Evolutionary conservation across 805 yeast genomes (phyloP), one percentile per base, ranked within the genome.

Genomic region (Ogataea wickerhamii): DNA sequence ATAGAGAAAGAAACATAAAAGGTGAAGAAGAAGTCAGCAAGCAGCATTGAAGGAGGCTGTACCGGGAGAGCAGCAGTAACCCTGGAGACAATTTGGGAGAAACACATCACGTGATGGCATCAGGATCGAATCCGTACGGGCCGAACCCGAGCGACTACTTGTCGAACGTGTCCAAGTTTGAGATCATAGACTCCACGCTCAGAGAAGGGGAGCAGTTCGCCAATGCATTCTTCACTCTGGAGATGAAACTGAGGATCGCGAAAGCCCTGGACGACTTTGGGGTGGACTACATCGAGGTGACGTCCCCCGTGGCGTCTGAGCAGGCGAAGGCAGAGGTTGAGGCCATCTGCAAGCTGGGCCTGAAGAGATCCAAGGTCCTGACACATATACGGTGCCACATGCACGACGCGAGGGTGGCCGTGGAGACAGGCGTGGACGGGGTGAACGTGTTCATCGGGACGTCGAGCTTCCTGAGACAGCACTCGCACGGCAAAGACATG

Each of bases 131-230:
- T 54, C 80, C 80, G 32, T 75, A 75, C 50, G 80, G 79, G 22
- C 79, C 80, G 29, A 71, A 75, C 48, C 81, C 81, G 17, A 64
- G 75, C 43, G 80, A 75, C 60, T 74, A 61, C 46, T 61, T 75
- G 45, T 75, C 80, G 24, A 75, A 75, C 48, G 80, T 75, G 19
- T 61, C 64, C 44, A 67, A 66, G 51, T 75, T 75, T 55, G 69
- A 75, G 58, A 58, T 75, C 27, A 75, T 75, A 41, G 81, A 75
- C 52, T 70, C 78, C 20, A 75, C 81, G 17, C 64, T 75, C 40
- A 73, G 81, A 71, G 81, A 75, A 56, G 81, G 81, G 53, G 81
- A 75, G 57, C 81, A 75, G 56, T 75, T 75, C 48, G 80, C 81
- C 51, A 75, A 75, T 49, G 74, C 81, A n/a, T 75, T 75, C 48